Evolutionary conservation across 495 filamentous ascomycete genomes (phyloP).

Genomic region (Aspergillus ellipticus): DNA sequence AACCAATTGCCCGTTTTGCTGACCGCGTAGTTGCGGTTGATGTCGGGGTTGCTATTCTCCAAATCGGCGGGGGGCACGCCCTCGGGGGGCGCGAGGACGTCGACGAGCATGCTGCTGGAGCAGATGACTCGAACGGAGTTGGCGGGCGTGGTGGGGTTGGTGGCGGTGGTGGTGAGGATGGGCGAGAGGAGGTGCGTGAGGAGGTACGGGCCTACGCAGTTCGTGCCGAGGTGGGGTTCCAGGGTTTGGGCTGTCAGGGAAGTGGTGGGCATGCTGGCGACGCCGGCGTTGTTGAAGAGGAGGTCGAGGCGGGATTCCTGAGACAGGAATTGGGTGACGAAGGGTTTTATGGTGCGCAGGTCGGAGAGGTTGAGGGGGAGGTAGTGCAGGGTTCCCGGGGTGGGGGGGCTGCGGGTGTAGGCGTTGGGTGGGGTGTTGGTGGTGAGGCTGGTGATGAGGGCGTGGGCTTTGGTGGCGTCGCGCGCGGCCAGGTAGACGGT

Average conservation of each 20-base stretch:
- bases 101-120: slow-evolving; percentile 8
- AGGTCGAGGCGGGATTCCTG: slow-evolving; percentile 41
- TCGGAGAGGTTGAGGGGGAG: not conserved
- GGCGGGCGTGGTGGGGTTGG: not conserved
- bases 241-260: slow-evolving; percentile 53
- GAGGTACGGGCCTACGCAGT: slow-evolving; percentile 63
- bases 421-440: too few species aligned
- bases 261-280: slow-evolving; percentile 50
- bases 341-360: not conserved
- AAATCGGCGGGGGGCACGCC: slow-evolving; percentile 2
- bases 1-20: slow-evolving; percentile 11
- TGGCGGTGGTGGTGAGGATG: slow-evolving; percentile 28
- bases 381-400: not conserved
- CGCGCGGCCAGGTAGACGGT: not conserved
- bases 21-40: slow-evolving; percentile 6
- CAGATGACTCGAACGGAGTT: slow-evolving; percentile 8
- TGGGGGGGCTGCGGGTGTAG: not conserved
- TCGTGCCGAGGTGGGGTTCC: slow-evolving; percentile 64
- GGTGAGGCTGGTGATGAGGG: not conserved
- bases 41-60: not conserved
- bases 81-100: not conserved
- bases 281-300: slow-evolving; percentile 64
- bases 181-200: slow-evolving; percentile 58
- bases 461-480: not conserved
- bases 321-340: not conserved